phyloP scores from a whole-genome alignment of 208 protist genomes.

The Wallacemonas sp. region DNA sequence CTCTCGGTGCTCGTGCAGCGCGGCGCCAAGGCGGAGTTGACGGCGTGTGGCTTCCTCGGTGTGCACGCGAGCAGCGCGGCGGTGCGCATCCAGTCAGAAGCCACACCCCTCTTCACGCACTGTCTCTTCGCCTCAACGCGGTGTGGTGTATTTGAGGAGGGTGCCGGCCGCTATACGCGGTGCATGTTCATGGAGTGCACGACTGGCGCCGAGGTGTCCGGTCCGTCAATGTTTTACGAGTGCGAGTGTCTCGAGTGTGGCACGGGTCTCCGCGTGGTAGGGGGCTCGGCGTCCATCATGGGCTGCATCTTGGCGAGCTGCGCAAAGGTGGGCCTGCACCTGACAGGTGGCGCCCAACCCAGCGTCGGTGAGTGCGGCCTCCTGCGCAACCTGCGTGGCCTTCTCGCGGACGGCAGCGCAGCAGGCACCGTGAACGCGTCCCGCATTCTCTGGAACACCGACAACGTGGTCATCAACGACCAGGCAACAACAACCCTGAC shows the following conservation, averaged over 20 bases:
- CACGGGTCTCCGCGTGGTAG: conserved; percentile 10
- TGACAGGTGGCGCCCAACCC: conserved; percentile 14
- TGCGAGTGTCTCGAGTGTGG: conserved; percentile 29
- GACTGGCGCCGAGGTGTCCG: conserved; percentile 9
- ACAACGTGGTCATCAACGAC: conserved; percentile 28
- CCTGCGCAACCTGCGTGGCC: conserved; percentile 20
- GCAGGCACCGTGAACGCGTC: conserved; percentile 18
- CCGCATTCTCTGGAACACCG: conserved; percentile 31
- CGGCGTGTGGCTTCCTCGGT: conserved; percentile 23
- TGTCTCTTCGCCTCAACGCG: conserved; percentile 23
- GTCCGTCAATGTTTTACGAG: conserved; percentile 13
- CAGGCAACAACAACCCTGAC: conserved; percentile 11
- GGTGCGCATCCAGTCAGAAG: conserved; percentile 1
- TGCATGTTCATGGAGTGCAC: conserved; percentile 25
- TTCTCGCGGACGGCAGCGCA: conserved; percentile 16
- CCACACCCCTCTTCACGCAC: conserved; percentile 19
- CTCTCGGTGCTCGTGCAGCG: conserved; percentile 11
- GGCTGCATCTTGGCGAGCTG: conserved; percentile 25
- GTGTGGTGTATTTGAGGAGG: conserved; percentile 8
- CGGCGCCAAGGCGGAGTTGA: conserved; percentile 13
- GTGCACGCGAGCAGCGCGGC: conserved; percentile 11
- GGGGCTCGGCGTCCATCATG: conserved; percentile 9
- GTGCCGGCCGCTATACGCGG: conserved; percentile 12
- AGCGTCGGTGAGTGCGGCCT: conserved; percentile 24
- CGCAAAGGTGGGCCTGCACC: conserved; percentile 22